Evolutionary conservation across 2,329 filamentous ascomycete genomes (phyloP), one percentile per base, ranked within the genome.

Genomic region (Botryosphaeria dothidea): DNA sequence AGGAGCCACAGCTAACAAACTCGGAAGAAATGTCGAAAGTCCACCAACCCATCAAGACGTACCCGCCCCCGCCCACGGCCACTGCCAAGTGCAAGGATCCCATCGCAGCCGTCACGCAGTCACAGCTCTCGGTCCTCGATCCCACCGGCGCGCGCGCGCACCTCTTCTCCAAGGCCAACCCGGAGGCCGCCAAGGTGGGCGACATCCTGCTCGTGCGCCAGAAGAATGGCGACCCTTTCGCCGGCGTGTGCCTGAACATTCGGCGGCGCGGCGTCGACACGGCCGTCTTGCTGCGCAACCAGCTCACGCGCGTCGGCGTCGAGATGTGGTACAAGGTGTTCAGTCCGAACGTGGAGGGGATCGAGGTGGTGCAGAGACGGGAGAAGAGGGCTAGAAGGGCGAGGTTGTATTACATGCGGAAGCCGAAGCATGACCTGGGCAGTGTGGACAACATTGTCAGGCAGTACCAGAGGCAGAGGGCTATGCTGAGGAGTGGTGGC

Each of bases 281-380:
- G 2, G 91, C 91, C 4, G 90, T 99, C 64, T 81, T 97, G 66
- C 84, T 99, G 66, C 87, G 95, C 65, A 94, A 94, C 72, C 89
- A 96, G 75, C 82, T 99, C 71, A 93, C 92, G 70, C 87, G 91
- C 71, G 87, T 96, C 6, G 92, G 92, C 67, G 92, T 97, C 66
- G 95, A 99, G 85, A 95, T 97, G 92, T 97, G 92, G 89, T 93
- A 91, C 80, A 99, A 99, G 84, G 84, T 98, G 66, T 98, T 95
- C 83, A 92, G 88, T 74, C 94, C 94, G 67, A 90, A 92, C 74
- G 90, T 98, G 34, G 88, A 91, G 75, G 92, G 92, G 68, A 92
- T 99, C 73, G 94, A 99, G 81, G 90, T 99, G 71, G 91, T 98
- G 78, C 92, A 96, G 86, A 85, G 94, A 72, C 86, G 88, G 68